Evolutionary conservation across 139 green algal genomes (phyloP), one percentile per base, ranked within the genome.

Genomic region (Picochlorum sp.): DNA sequence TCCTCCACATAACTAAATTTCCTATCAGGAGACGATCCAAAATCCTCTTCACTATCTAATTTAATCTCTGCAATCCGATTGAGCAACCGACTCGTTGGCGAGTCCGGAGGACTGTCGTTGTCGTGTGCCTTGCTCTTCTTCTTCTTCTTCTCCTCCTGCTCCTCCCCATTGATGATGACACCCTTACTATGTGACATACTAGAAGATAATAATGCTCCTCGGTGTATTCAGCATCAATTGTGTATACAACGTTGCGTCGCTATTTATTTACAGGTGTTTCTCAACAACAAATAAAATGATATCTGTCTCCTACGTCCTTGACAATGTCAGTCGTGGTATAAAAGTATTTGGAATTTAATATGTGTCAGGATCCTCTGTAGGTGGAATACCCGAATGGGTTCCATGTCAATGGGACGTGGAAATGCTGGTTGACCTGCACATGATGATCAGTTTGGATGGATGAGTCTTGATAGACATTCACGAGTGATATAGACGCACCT

Each of bases 361-460:
- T 54, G 6, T 54, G 47, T 7, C 47, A 54, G 47, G 47, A 92
- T 57, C 91, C 91, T 3, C 90, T 67, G 76, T 97, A 97, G 3
- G 91, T 97, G 38, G 69, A 86, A 79, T 94, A 97, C n/a, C 89
- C 90, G 68, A 88, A 97, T 2, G 91, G 91, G 45, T 77, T 88
- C 66, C 95, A 87, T 38, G 95, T 89, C 57, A 97, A 67, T 23
- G 91, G 91, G n/a, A 97, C 84, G 71, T 97, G 91, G 66, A 95
- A 97, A 74, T 97, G 91, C 71, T 95, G 50, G 49, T 75, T 77
- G 16, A 38, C 45, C 71, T 71, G 60, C 66, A 37, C 15, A 52
- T 6, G 11, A 9, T 57, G 6, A 65, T 64, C 4, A 51, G 6
- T 6, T 44, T 51, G 26, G 16, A 30, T 38, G 15, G 15, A 38